Conservation (phyloP, 306 rosid species). For the Fagus sylvatica region DNA sequence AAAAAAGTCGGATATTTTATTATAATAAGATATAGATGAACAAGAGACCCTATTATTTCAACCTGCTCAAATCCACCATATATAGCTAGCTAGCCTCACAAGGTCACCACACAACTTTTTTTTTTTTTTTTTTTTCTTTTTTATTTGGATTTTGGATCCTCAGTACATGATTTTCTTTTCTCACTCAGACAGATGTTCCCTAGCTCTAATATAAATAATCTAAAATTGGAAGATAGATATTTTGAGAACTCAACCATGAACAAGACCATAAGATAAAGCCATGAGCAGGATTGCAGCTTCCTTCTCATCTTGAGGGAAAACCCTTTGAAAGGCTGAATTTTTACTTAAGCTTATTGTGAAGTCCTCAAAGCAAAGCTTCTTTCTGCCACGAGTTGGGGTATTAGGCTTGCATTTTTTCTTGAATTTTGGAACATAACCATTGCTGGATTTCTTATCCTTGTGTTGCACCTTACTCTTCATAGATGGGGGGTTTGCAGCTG, state of each 20-base stretch:
- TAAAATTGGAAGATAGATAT: constrained; percentile 21
- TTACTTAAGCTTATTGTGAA: constrained; percentile 51
- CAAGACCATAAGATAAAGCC: constrained; percentile 92
- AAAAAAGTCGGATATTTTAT: constrained; percentile 25
- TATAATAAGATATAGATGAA: constrained; percentile 20
- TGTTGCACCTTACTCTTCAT: constrained; percentile 36
- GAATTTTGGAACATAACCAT: constrained; percentile 24
- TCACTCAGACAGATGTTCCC: constrained; percentile 18
- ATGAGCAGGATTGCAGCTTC: constrained; percentile 92
- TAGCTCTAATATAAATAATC: constrained; percentile 12
- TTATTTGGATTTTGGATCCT: constrained; percentile 8
- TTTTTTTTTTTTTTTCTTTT: neutral
- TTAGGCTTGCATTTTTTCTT: constrained; percentile 47
- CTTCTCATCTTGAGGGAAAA: constrained; percentile 95
- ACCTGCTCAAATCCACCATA: constrained; percentile 35
- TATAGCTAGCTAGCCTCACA: constrained; percentile 8
- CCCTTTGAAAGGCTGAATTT: constrained; percentile 60
- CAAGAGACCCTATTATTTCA: constrained; percentile 37
- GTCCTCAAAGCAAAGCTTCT: constrained; percentile 61
- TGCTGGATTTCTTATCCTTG: constrained; percentile 38
- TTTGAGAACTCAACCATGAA: constrained; percentile 57
- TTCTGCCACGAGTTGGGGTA: constrained; percentile 28
- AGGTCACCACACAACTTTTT: constrained; percentile 14
- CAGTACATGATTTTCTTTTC: constrained; percentile 1
- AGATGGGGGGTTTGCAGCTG: constrained; percentile 22